Evolutionary conservation across 768 basidiomycete species (phyloP).

Genomic region (Boletus pseudo-olivaceus): DNA sequence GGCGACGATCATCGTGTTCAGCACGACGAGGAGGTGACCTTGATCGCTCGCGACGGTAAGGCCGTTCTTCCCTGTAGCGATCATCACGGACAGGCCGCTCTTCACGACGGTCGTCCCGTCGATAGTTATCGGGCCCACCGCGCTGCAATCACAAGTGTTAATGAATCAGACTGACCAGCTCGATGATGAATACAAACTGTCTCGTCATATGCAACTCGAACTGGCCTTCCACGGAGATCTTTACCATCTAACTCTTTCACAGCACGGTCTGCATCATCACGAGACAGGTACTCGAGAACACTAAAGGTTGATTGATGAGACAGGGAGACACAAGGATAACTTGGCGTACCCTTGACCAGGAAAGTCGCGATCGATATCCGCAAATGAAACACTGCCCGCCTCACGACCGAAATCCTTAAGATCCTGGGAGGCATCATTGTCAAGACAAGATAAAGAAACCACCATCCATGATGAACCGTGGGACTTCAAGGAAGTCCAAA

Average conservation of each 20-base stretch:
- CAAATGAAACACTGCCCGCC: conserved; percentile 89
- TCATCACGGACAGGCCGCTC: conserved; percentile 53
- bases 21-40: conserved; percentile 74
- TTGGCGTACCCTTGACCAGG: conserved; percentile 80
- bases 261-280: conserved; percentile 93
- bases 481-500: conserved; percentile 18
- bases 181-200: conserved; percentile 41
- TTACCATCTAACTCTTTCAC: conserved; percentile 81
- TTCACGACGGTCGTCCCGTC: conserved; percentile 69
- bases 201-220: conserved; percentile 67
- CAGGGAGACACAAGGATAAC: not conserved
- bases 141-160: conserved; percentile 41
- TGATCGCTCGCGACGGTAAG: conserved; percentile 74
- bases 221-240: conserved; percentile 81
- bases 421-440: conserved; percentile 60
- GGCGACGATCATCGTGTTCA: conserved; percentile 71
- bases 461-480: conserved; percentile 14
- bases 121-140: conserved; percentile 66
- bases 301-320: conserved; percentile 38
- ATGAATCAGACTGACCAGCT: not conserved
- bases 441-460: conserved; percentile 12
- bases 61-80: conserved; percentile 53
- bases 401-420: conserved; percentile 97
- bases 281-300: conserved; percentile 83
- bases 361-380: conserved; percentile 87